phyloP scores from a whole-genome alignment of 2,329 filamentous ascomycete species.

The Fusarium heterosporum region DNA sequence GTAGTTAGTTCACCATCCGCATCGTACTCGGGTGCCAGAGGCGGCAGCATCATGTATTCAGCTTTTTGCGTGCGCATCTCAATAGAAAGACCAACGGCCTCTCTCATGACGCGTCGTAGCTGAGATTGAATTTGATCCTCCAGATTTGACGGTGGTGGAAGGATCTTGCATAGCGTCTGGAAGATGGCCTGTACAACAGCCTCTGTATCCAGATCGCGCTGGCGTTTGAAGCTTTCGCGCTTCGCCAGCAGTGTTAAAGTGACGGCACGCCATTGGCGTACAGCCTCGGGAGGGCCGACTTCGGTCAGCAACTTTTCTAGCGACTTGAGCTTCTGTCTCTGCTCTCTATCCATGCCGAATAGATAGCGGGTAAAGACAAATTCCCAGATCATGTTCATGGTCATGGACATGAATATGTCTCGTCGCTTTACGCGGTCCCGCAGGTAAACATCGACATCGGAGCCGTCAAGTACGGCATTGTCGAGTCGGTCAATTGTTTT shows the following conservation, averaged over 20 bases:
- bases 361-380: constrained; percentile 98
- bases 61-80: constrained; percentile 98
- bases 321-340: constrained; percentile 95
- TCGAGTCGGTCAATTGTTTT: constrained; percentile 95
- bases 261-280: constrained; percentile 96
- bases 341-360: constrained; percentile 98
- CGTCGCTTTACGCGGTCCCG: constrained; percentile 87
- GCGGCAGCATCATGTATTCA: constrained; percentile 98
- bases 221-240: constrained; percentile 81
- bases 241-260: constrained; percentile 90
- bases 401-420: constrained; percentile 98
- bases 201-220: constrained; percentile 91
- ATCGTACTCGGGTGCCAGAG: constrained; percentile 94
- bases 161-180: constrained; percentile 82
- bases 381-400: constrained; percentile 99
- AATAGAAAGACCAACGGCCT: constrained; percentile 90
- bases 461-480: constrained; percentile 92
- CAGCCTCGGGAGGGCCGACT: constrained; percentile 87
- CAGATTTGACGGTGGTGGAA: constrained; percentile 86
- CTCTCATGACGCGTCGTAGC: constrained; percentile 85
- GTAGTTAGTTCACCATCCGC: constrained; percentile 88
- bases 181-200: constrained; percentile 91
- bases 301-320: constrained; percentile 92
- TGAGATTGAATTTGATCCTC: constrained; percentile 85
- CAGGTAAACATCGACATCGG: constrained; percentile 89